Evolutionary conservation across 164 flowering plant genomes (phyloP), one percentile per base, ranked within the genome.

Genomic region (Vitis riparia): DNA sequence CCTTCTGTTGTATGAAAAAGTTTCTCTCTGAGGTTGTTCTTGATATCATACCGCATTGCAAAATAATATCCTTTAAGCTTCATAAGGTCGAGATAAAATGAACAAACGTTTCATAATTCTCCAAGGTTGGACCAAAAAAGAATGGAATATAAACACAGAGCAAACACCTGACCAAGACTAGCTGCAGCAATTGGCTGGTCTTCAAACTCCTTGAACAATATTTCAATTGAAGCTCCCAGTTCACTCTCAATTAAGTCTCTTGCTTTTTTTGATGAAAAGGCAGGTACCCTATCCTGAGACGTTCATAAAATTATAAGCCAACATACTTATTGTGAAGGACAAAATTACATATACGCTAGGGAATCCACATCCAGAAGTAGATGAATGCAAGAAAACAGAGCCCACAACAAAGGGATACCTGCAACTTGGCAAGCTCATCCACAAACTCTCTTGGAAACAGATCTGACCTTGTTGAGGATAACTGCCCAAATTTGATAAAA

Each of bases 91-190:
- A 23, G 44, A 32, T 32, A 32, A 0, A 32, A 32, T 55, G 55
- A 50, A 57, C 17, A 71, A 49, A 8, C 12, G 0, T 11, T 17
- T 53, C 2, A 13, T 27, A 59, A 30, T 16, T 8, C 44, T 5
- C 44, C 44, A 32, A 6, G 44, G 19, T 12, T 23, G 3, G 67
- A 47, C n/a, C 17, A 27, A 48, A 63, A 14, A 2, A 48, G 44
- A 32, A 32, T 50, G 48, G 3, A 51, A 56, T 37, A 15, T 10
- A 11, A 78, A 48, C 68, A 75, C 67, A 63, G 66, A 70, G 68
- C 68, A 80, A 79, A 77, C 85, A 94, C 99, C 99, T 95, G 99
- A 75, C 99, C 99, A 85, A 95, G 98, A 83, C 99, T 95, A 74
- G 99, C 99, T 55, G 99, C 98, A 72, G 99, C 99, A 73, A 95